Evolutionary conservation across 805 yeast genomes (phyloP), one percentile per base, ranked within the genome.

Genomic region (Yamadazyma phyllophila): DNA sequence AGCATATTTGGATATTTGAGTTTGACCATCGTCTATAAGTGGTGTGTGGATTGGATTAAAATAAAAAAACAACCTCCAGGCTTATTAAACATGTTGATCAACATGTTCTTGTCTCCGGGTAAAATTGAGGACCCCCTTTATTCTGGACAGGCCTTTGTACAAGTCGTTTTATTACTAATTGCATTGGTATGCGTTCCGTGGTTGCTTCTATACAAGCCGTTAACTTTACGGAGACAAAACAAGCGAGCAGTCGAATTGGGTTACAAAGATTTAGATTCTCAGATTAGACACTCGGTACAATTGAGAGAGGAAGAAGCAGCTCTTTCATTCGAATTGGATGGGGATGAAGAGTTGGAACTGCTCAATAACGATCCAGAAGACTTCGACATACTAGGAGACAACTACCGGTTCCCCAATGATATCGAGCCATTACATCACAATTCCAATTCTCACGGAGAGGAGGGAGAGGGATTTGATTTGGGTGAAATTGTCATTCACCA

Each of bases 401-500:
- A 47, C 20, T 79, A 55, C 35, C 44, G 54, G n/a, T 62, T 70
- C 45, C 76, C 76, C 4, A 69, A 70, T 46, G 74, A 69, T 36
- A 57, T 67, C 9, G 74, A 67, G 49, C 74, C 73, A 8, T 55
- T 66, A 51, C 52, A 54, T 39, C 59, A 52, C 26, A 61, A 62
- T 32, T 60, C 72, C 2, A 54, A 48, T 9, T 81, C 72, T 37
- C 45, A 42, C 20, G 80, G 76, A 36, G 66, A 62, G 2, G 67
- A 60, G 10, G 63, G 55, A 13, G 67, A 63, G 41, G 70, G 60
- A 7, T 69, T 67, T 53, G 63, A 67, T 44, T 60, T 84, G 60
- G 85, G 88, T 43, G 91, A 85, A 57, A 71, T 85, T 15, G 80
- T 85, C 71, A 83, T 85, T 50, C 88, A 85, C 58, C 91, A 85